These are phyloP conservation scores for Babesia ovis DNA, from an alignment of 169 alveolate species.

Conservation along the genomic window DNA sequence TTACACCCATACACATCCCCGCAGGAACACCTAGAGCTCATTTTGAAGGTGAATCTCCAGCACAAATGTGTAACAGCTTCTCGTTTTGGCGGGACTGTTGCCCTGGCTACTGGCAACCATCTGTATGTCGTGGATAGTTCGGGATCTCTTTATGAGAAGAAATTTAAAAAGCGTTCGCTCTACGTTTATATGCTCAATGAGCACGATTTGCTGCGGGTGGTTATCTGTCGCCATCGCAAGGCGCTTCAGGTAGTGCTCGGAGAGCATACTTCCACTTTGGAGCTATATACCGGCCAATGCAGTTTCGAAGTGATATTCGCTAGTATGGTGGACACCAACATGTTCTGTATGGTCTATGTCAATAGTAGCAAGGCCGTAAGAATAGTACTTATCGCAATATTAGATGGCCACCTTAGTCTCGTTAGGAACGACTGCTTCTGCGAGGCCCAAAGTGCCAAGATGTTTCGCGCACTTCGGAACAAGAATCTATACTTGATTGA, in stretches of 20 bases:
- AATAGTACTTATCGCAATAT: constrained; percentile 16
- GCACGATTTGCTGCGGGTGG: constrained; percentile 23
- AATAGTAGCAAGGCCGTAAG: constrained; percentile 7
- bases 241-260: constrained; percentile 27
- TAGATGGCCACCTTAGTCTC: constrained; percentile 4
- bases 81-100: constrained; percentile 2
- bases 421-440: constrained; percentile 29
- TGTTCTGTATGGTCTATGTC: constrained; percentile 22
- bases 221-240: constrained; percentile 40
- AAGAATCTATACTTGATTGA: background rate
- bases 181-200: constrained; percentile 17
- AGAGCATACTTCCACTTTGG: constrained; percentile 14
- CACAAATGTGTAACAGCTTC: constrained; percentile 1
- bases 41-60: background rate
- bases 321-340: background rate
- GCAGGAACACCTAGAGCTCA: constrained; percentile 30
- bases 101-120: constrained; percentile 32
- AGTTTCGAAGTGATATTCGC: constrained; percentile 33
- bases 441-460: constrained; percentile 22
- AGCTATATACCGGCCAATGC: constrained; percentile 43
- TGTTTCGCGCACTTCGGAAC: constrained; percentile 17
- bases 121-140: constrained; percentile 12
- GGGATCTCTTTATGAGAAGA: constrained; percentile 21
- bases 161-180: constrained; percentile 29
- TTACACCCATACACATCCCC: background rate